Base-by-base conservation (phyloP, 495 filamentous ascomycete species). In the Aspergillus hancockii region DNA sequence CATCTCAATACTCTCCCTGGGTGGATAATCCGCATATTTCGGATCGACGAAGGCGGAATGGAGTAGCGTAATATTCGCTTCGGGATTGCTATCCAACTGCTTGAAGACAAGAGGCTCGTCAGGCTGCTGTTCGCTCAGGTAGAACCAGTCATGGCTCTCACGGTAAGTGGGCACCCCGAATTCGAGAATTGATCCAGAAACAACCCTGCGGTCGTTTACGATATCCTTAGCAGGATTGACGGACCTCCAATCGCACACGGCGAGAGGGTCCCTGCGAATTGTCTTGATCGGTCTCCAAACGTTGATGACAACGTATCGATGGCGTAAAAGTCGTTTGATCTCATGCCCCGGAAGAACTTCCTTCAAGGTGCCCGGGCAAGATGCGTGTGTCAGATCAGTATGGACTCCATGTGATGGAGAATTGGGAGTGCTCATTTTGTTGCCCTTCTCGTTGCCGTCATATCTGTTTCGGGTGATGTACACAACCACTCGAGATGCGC, bases 281-380 rank as follows among this genome's bases (percentile, higher is more conserved):
- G 73, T 76, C 64, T 79, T 79, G 63, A 88, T 82, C 0, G 85
- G 85, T 7, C 85, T 79, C 86, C 85, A 88, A 51, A 87, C 84
- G 59, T 88, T 87, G 69, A 88, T 83, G 70, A 85, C 82, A 66
- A 86, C 77, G 38, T 82, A 80, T 1, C 83, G 80, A 18, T 77
- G 74, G 57, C 80, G 68, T 6, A 85, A 61, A 1, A 85, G 75
- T 62, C 73, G 67, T 9, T 81, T 76, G 1, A 81, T 80, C 61
- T 88, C 82, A 16, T 79, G 75, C n/a, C 47, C 40, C 8, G 28
- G 51, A 67, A 47, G 4, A 10, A 10, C 8, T 5, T 10, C 34
- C 63, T 40, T 40, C 52, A 60, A 19, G 61, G 45, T 4, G 64
- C 55, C 7, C 64, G 62, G 12, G 28, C 38, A 14, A 43, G 34